Evolutionary conservation across 495 filamentous ascomycete genomes (phyloP).

Genomic region (Hypoxylon cercidicola): DNA sequence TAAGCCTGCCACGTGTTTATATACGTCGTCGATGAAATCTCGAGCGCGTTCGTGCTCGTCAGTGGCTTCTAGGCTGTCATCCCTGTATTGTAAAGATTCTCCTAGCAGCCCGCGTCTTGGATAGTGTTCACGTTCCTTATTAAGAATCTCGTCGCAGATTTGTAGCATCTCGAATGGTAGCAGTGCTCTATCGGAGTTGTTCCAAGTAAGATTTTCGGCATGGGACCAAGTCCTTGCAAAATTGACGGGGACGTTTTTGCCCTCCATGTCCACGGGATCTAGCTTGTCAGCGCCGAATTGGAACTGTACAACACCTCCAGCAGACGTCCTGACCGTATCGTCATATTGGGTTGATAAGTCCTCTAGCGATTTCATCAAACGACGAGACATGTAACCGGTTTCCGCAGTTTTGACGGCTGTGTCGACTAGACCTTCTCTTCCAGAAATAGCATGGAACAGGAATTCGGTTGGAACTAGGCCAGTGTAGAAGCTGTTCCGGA

Average conservation of each 20-base stretch:
- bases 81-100: constrained; percentile 68
- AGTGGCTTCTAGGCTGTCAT: constrained; percentile 71
- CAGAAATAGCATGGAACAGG: constrained; percentile 97
- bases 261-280: constrained; percentile 98
- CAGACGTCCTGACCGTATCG: constrained; percentile 90
- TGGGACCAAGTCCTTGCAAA: constrained; percentile 94
- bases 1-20: constrained; percentile 68
- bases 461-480: constrained; percentile 92
- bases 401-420: constrained; percentile 99
- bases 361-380: constrained; percentile 97
- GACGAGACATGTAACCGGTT: constrained; percentile 98
- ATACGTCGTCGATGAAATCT: constrained; percentile 80
- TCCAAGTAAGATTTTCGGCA: constrained; percentile 79
- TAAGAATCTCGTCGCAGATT: constrained; percentile 70
- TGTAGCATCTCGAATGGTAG: constrained; percentile 77
- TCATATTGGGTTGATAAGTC: constrained; percentile 94
- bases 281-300: constrained; percentile 95
- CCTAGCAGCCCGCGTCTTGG: constrained; percentile 64
- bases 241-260: constrained; percentile 88
- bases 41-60: constrained; percentile 89
- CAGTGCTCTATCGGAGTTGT: constrained; percentile 76
- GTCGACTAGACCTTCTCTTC: constrained; percentile 98
- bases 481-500: constrained; percentile 95
- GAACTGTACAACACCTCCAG: constrained; percentile 89
- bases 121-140: constrained; percentile 71